Conservation (phyloP, 2,329 filamentous ascomycete genomes). For the Cordyceps cateniannulata region DNA sequence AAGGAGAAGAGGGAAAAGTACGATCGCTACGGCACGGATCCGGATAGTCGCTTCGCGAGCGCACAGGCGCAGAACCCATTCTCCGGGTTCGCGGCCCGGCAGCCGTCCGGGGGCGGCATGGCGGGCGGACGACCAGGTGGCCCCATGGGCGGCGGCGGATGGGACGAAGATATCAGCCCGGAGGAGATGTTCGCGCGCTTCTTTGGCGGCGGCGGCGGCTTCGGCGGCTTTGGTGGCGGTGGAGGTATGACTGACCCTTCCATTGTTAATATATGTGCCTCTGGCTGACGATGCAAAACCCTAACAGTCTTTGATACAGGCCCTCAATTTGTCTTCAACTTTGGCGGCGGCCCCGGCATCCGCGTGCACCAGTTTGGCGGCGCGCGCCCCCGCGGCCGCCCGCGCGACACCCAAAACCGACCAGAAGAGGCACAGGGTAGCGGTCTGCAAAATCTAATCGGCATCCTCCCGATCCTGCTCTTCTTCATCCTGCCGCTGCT, state of each 20-base stretch:
- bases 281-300: neutral
- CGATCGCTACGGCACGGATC: slow-evolving; percentile 86
- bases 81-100: slow-evolving; percentile 22
- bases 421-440: slow-evolving; percentile 37
- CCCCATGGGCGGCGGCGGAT: slow-evolving; percentile 50
- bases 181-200: slow-evolving; percentile 97
- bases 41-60: slow-evolving; percentile 75
- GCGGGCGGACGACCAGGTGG: slow-evolving; percentile 27
- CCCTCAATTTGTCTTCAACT: slow-evolving; percentile 90
- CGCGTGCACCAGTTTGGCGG: slow-evolving; percentile 95
- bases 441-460: slow-evolving; percentile 56
- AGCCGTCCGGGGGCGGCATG: slow-evolving; percentile 21
- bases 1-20: slow-evolving; percentile 86
- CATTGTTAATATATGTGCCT: neutral
- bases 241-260: slow-evolving; percentile 26
- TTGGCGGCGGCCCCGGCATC: slow-evolving; percentile 84
- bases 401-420: slow-evolving; percentile 54
- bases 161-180: slow-evolving; percentile 87
- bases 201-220: slow-evolving; percentile 74
- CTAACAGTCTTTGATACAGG: slow-evolving; percentile 61
- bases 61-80: slow-evolving; percentile 37
- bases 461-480: slow-evolving; percentile 79
- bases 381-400: slow-evolving; percentile 65
- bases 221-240: slow-evolving; percentile 50
- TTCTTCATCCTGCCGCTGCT: slow-evolving; percentile 82